phyloP scores from a whole-genome alignment of 2,329 filamentous ascomycete genomes.

The Ascochyta fabae region DNA sequence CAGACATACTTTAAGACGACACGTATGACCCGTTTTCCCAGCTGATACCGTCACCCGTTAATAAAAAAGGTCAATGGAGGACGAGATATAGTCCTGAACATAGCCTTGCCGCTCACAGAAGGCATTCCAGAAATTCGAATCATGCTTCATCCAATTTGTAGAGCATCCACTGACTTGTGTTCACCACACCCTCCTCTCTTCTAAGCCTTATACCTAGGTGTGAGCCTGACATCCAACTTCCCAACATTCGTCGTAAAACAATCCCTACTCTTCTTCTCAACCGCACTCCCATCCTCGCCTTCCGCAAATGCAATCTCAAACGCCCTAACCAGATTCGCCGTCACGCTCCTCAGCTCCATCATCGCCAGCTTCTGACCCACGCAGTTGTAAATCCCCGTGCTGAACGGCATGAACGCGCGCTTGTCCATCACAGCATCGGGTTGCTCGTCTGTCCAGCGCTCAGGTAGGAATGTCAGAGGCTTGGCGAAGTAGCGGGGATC shows the following conservation, averaged over 20 bases:
- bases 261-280: conserved; percentile 32
- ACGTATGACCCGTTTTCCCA: too few species aligned
- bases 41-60: too few species aligned
- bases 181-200: too few species aligned
- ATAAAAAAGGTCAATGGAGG: too few species aligned
- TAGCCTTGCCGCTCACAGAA: too few species aligned
- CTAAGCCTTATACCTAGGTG: too few species aligned
- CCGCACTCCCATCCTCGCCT: conserved; percentile 30
- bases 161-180: too few species aligned
- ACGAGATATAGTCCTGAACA: too few species aligned
- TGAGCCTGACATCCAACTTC: conserved; percentile 36
- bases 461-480: conserved; percentile 37
- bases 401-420: conserved; percentile 74
- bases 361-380: conserved; percentile 73
- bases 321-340: conserved; percentile 65
- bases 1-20: too few species aligned
- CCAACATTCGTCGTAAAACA: conserved; percentile 42
- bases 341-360: conserved; percentile 66
- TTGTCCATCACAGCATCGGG: conserved; percentile 34
- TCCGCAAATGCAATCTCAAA: conserved; percentile 60
- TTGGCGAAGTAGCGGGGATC: conserved; percentile 36
- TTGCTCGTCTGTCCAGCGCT: conserved; percentile 39
- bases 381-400: conserved; percentile 70
- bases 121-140: too few species aligned
- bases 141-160: too few species aligned